Conservation (phyloP, 2,329 filamentous ascomycete genomes). For the Stachybotrys chartarum region DNA sequence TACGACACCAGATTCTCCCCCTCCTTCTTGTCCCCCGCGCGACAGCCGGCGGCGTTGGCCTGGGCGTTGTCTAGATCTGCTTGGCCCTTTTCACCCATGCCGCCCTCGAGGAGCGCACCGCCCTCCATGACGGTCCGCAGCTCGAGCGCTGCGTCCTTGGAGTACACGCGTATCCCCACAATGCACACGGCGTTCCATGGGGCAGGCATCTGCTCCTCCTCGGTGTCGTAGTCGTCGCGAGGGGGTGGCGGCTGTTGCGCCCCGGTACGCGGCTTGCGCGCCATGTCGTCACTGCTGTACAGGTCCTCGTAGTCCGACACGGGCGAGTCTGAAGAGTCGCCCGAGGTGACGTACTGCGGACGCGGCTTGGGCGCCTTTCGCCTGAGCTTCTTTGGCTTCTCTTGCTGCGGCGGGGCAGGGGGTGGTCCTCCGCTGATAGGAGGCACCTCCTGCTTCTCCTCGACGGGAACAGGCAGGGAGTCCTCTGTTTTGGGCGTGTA, state of each 20-base stretch:
- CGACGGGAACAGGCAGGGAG: slow-evolving; percentile 11
- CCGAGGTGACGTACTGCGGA: slow-evolving; percentile 35
- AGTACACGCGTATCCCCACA: slow-evolving; percentile 54
- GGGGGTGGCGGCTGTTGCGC: slow-evolving; percentile 24
- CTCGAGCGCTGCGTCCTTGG: slow-evolving; percentile 47
- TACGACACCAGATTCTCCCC: slow-evolving; percentile 7
- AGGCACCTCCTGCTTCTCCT: slow-evolving; percentile 25
- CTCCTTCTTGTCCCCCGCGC: slow-evolving; percentile 14
- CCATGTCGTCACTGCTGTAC: slow-evolving; percentile 52
- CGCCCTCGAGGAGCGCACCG: slow-evolving; percentile 43
- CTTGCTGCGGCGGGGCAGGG: slow-evolving; percentile 10
- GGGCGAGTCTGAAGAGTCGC: slow-evolving; percentile 52
- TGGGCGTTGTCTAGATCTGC: slow-evolving; percentile 51
- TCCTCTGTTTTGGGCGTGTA: slow-evolving; percentile 23
- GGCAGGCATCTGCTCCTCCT: slow-evolving; percentile 49
- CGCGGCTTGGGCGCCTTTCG: slow-evolving; percentile 11
- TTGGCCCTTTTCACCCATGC: slow-evolving; percentile 50
- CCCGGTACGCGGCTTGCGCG: slow-evolving; percentile 38
- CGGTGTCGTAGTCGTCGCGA: slow-evolving; percentile 38
- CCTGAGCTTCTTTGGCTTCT: slow-evolving; percentile 3
- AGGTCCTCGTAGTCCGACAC: slow-evolving; percentile 53
- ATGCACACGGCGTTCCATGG: slow-evolving; percentile 59
- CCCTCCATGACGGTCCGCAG: slow-evolving; percentile 50
- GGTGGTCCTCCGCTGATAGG: slow-evolving; percentile 18
- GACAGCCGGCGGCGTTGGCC: slow-evolving; percentile 44